Evolutionary conservation across 495 filamentous ascomycete species (phyloP).

Genomic region (Daldinia decipiens): DNA sequence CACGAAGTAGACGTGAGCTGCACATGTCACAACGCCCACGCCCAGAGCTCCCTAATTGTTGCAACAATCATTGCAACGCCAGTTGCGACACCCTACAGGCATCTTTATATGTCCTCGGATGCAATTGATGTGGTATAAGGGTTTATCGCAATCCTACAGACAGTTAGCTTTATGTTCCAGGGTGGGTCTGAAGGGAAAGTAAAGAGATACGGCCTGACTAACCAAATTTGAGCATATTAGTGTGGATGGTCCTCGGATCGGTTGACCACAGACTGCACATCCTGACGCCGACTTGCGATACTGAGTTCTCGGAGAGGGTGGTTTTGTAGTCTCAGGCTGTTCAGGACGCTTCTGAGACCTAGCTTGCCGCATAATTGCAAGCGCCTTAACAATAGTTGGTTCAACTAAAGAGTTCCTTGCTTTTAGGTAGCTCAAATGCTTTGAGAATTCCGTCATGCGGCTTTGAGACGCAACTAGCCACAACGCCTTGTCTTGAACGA

Average conservation of each 20-base stretch:
- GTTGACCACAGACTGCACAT: constrained; percentile 53
- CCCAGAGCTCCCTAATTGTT: not conserved
- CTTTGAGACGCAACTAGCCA: constrained; percentile 56
- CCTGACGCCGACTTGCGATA: constrained; percentile 51
- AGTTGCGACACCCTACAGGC: constrained; percentile 38
- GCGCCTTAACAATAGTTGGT: constrained; percentile 47
- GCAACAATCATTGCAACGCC: constrained; percentile 47
- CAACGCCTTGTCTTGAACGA: constrained; percentile 53
- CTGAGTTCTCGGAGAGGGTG: constrained; percentile 42
- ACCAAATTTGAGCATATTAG: constrained; percentile 59
- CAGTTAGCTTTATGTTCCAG: constrained; percentile 31
- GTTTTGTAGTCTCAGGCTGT: constrained; percentile 35
- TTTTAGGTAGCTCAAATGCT: constrained; percentile 57
- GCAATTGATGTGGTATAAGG: constrained; percentile 47
- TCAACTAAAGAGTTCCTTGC: constrained; percentile 54
- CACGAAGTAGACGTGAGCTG: not conserved
- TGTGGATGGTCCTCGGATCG: constrained; percentile 51
- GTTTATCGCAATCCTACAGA: constrained; percentile 51
- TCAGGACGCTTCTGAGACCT: constrained; percentile 42
- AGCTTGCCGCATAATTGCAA: constrained; percentile 52
- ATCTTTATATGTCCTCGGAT: constrained; percentile 35
- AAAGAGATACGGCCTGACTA: constrained; percentile 20
- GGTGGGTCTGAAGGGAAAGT: not conserved
- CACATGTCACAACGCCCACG: not conserved
- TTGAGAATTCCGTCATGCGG: constrained; percentile 58